A percentile compares a stretch with the other conserved stretches of the same genome.
Conservation (phyloP, 805 yeast species). For the Starmerella apis region DNA sequence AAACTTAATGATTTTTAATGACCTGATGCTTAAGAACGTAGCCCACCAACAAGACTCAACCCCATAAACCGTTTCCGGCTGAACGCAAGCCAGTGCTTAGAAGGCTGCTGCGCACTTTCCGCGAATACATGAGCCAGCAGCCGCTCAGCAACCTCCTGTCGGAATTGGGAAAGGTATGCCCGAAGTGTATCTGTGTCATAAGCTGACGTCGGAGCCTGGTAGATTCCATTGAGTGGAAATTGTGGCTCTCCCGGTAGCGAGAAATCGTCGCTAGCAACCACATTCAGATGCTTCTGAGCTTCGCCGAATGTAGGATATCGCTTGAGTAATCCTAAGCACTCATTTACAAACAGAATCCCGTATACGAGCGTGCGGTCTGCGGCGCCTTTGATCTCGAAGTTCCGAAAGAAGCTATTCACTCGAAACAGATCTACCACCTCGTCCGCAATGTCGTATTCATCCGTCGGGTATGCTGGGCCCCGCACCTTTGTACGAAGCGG, state of each 20-base stretch:
- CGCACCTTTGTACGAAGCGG: slow-evolving; percentile 76
- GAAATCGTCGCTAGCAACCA: slow-evolving; percentile 77
- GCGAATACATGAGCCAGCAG: slow-evolving; percentile 59
- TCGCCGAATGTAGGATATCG: slow-evolving; percentile 38
- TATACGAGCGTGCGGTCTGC: slow-evolving; percentile 87
- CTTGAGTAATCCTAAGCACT: slow-evolving; percentile 59
- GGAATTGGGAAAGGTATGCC: slow-evolving; percentile 76
- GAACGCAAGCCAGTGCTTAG: slow-evolving; percentile 92
- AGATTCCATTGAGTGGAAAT: slow-evolving; percentile 78
- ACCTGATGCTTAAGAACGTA: background rate
- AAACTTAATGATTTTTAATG: background rate
- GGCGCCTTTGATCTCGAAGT: slow-evolving; percentile 92
- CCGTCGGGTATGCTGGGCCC: slow-evolving; percentile 82
- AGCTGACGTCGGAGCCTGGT: slow-evolving; percentile 61
- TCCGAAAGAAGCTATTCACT: slow-evolving; percentile 91
- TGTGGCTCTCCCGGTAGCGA: slow-evolving; percentile 91
- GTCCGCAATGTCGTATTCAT: slow-evolving; percentile 80
- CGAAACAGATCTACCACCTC: slow-evolving; percentile 85
- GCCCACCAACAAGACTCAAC: slow-evolving; percentile 34
- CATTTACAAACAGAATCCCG: slow-evolving; percentile 82
- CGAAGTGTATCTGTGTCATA: slow-evolving; percentile 71
- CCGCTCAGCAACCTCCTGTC: slow-evolving; percentile 84
- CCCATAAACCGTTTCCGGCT: slow-evolving; percentile 94
- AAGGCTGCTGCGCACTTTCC: slow-evolving; percentile 46
- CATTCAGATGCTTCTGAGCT: slow-evolving; percentile 49